These are phyloP conservation scores for Yarrowia galli DNA, from an alignment of 1,139 yeast genomes.

Conservation along the genomic window DNA sequence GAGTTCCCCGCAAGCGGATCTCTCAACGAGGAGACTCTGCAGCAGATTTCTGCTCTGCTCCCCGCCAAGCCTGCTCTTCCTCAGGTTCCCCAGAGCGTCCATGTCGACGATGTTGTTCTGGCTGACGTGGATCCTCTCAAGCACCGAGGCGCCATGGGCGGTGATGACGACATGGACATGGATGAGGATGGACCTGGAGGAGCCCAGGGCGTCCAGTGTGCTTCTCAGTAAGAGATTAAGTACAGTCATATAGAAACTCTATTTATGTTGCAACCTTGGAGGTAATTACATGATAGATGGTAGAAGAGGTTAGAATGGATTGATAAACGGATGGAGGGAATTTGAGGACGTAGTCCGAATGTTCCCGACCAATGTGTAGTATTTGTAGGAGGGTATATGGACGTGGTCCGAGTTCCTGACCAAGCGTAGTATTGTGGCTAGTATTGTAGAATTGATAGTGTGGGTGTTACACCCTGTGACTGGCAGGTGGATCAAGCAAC, in stretches of 20 bases:
- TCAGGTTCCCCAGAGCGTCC: slow-evolving; percentile 50
- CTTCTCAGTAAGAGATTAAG: slow-evolving; percentile 61
- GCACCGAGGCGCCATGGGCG: slow-evolving; percentile 51
- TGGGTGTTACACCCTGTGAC: no score
- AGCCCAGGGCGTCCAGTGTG: slow-evolving; percentile 74
- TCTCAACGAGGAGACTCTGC: slow-evolving; percentile 53
- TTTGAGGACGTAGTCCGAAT: background rate
- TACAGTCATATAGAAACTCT: slow-evolving; percentile 36
- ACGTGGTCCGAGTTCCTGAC: background rate
- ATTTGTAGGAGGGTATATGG: background rate
- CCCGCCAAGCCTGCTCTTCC: slow-evolving; percentile 52
- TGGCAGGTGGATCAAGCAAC: no score
- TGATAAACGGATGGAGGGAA: background rate
- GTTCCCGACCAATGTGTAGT: background rate
- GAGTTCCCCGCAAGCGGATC: slow-evolving; percentile 57
- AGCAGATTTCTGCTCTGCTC: slow-evolving; percentile 53
- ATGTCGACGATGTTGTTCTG: slow-evolving; percentile 83
- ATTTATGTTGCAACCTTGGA: slow-evolving; percentile 38
- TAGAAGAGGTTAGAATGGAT: slow-evolving; percentile 11
- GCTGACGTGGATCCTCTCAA: slow-evolving; percentile 65
- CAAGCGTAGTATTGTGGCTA: no score
- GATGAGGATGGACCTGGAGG: slow-evolving; percentile 67
- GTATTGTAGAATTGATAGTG: no score
- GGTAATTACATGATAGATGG: slow-evolving; percentile 3
- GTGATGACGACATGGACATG: slow-evolving; percentile 60